Conservation (phyloP, 2,329 filamentous ascomycete species). For the Arthroderma uncinatum region DNA sequence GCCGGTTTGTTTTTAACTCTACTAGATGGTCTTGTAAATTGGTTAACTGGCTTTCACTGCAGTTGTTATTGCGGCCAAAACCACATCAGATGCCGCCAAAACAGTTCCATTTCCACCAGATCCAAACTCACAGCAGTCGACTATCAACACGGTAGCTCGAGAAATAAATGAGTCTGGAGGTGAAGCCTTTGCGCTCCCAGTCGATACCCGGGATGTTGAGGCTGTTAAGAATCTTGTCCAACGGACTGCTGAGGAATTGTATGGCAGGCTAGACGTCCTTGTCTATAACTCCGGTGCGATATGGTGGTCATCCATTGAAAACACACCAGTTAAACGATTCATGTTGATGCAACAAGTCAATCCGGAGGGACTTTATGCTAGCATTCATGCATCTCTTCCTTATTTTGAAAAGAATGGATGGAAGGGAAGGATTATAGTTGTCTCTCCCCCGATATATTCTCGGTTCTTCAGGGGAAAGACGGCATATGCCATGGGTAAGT, state of each 20-base stretch:
- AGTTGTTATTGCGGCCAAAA: slow-evolving; percentile 72
- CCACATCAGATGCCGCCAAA: slow-evolving; percentile 51
- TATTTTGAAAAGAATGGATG: slow-evolving; percentile 46
- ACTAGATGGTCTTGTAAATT: not conserved
- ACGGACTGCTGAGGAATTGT: slow-evolving; percentile 44
- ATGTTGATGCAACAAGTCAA: slow-evolving; percentile 67
- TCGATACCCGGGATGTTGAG: slow-evolving; percentile 56
- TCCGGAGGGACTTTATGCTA: slow-evolving; percentile 62
- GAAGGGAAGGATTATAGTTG: slow-evolving; percentile 59
- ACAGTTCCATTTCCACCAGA: slow-evolving; percentile 57
- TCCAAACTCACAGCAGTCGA: slow-evolving; percentile 63
- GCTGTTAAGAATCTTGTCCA: slow-evolving; percentile 52
- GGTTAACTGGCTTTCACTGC: not conserved
- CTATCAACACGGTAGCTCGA: slow-evolving; percentile 66
- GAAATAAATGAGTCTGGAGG: slow-evolving; percentile 59
- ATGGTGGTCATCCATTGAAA: slow-evolving; percentile 66
- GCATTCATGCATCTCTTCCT: slow-evolving; percentile 57
- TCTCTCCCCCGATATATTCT: slow-evolving; percentile 75
- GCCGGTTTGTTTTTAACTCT: slow-evolving; percentile 41
- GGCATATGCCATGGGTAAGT: slow-evolving; percentile 57
- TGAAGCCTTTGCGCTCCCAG: slow-evolving; percentile 52
- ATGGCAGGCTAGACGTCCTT: slow-evolving; percentile 58
- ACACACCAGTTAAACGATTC: slow-evolving; percentile 65
- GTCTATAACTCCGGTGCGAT: slow-evolving; percentile 79
- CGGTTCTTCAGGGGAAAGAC: slow-evolving; percentile 79